Base-by-base conservation (phyloP, 345 rosid species). In the Odontarrhena argentea region DNA sequence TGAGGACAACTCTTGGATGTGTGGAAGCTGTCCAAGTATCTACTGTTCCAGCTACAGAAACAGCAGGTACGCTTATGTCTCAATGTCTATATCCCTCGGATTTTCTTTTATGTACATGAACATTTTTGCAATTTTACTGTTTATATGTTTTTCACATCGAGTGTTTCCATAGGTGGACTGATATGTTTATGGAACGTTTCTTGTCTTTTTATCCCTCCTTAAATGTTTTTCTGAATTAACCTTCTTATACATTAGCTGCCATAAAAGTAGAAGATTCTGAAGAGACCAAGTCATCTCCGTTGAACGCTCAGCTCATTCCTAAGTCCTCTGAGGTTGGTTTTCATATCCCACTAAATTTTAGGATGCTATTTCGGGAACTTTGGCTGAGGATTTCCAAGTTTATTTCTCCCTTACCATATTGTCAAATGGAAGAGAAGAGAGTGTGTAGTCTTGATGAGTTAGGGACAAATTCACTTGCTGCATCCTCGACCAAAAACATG, bases 271-370 rank as follows among this genome's bases (percentile, higher is more conserved):
- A 54, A 55, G 74, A 47, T 56, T 43, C 76, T 55, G 71, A 76
- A 68, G 81, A 67, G 69, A 43, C 70, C 35, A 73, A 78, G 70
- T 60, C 82, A 38, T 75, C 79, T 47, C 73, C 66, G 15, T 65
- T 74, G 65, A 69, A 73, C 24, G 78, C 92, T 78, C 80, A 75
- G 74, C 85, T 76, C 48, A 47, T 79, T 75, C 95, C 95, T 45
- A 86, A 67, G 59, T 69, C 82, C n/a, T 70, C 70, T 57, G 88
- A 90, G 90, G 97, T 87, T n/a, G 71, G 81, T 51, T 60, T 57
- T 65, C 7, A 12, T 42, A 40, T 22, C 9, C 62, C 45, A 30
- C 7, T 47, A 7, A 9, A 32, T 56, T 5, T 54, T 38, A 45
- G 57, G 55, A 15, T 38, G 51, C 9, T 51, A 14, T 58, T 13